Evolutionary conservation across 768 basidiomycete genomes (phyloP).

Genomic region (Lentinula edodes): DNA sequence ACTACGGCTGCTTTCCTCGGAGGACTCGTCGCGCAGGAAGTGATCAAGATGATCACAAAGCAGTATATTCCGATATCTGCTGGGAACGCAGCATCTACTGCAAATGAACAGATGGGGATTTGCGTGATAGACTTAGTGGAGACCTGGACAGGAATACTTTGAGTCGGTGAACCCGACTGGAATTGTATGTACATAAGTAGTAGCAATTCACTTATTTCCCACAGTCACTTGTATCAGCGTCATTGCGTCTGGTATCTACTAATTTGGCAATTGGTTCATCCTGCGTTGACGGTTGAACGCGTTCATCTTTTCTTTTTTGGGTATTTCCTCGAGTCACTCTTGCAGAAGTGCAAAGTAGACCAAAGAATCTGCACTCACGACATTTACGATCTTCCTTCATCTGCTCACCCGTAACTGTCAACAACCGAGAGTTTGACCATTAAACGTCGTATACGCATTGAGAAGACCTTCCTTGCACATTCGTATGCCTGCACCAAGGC

Average conservation of each 20-base stretch:
- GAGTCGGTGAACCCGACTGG: background rate
- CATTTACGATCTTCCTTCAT: background rate
- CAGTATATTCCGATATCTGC: slow-evolving; percentile 81
- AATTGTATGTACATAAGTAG: no score
- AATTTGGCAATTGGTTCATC: background rate
- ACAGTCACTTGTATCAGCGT: background rate
- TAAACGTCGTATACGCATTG: background rate
- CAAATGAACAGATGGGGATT: slow-evolving; percentile 46
- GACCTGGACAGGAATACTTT: slow-evolving; percentile 55
- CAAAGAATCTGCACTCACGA: background rate
- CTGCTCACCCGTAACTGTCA: background rate
- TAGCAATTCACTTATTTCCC: background rate
- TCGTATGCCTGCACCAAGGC: slow-evolving; percentile 43
- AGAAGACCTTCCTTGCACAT: background rate
- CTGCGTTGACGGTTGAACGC: background rate
- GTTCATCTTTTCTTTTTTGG: background rate
- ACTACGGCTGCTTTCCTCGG: slow-evolving; percentile 93
- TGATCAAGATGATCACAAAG: slow-evolving; percentile 93
- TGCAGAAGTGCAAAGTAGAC: background rate
- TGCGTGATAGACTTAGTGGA: slow-evolving; percentile 83
- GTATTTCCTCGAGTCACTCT: background rate
- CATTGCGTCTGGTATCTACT: background rate
- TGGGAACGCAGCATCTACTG: background rate
- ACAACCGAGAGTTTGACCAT: background rate
- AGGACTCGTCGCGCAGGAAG: slow-evolving; percentile 92